Evolutionary conservation across 768 basidiomycete genomes (phyloP), one percentile per base, ranked within the genome.

Genomic region (Rhizopogon roseolus): DNA sequence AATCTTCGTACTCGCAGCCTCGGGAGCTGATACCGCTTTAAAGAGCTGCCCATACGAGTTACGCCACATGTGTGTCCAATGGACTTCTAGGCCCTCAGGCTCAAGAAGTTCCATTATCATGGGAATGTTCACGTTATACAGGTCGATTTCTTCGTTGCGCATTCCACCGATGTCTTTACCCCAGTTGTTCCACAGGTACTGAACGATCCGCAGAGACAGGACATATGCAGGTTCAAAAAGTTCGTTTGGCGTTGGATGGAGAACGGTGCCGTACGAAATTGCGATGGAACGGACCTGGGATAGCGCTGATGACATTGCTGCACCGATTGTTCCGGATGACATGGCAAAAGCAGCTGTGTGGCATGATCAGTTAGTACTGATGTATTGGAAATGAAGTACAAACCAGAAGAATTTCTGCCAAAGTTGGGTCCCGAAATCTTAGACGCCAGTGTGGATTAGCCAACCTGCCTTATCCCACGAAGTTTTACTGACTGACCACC

Each of bases 291-390:
- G 86, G 28, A 74, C 76, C 54, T 75, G 76, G 25, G 87, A 85
- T 41, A 93, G 76, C 22, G 82, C 81, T 19, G 87, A 85, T 27
- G 89, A 89, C 67, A 98, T 75, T 14, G 95, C 89, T 3, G 93
- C 94, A 38, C 95, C 95, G 57, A 98, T 77, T 2, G 95, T 98
- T 2, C 95, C 95, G 28, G 91, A 94, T 1, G 93, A 93, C 41
- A 98, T 77, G 3, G 88, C 79, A 66, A 94, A 93, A 1, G 93
- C 93, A 37, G 91, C 90, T 85, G 64, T 41, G 19, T 32, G 41
- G 14, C 19, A 16, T 25, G 38, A 48, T 56, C 45, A 60, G 61
- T 43, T 49, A 4, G 6, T 14, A 10, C 10, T 34, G 34, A 11
- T 2, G 17, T 11, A 28, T 28, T 49, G n/a, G 13, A 9, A 29